Conservation (phyloP, 2,329 filamentous ascomycete species). For the Fusarium nematophilum region DNA sequence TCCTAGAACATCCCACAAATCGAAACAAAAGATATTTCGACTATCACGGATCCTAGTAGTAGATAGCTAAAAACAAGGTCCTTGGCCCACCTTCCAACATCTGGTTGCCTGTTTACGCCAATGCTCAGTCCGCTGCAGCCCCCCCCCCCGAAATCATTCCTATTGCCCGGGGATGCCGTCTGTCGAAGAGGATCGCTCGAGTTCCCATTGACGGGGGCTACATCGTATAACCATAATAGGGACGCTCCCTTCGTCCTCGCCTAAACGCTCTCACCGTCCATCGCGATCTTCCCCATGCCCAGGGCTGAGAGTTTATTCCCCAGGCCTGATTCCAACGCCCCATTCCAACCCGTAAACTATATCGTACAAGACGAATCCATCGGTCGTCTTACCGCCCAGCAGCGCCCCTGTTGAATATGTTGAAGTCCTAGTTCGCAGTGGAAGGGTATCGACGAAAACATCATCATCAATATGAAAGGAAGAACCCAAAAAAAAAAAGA, state of each 20-base stretch:
- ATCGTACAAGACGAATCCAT: constrained; percentile 29
- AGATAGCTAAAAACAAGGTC: too few relatives aligned
- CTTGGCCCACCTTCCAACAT: too few relatives aligned
- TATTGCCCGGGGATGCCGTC: too few relatives aligned
- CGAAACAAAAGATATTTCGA: too few relatives aligned
- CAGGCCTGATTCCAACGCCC: constrained; percentile 31
- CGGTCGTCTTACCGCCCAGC: constrained; percentile 27
- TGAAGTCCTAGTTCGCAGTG: constrained; percentile 25
- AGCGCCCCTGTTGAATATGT: constrained; percentile 16
- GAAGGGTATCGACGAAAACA: constrained; percentile 42
- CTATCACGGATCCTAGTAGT: too few relatives aligned
- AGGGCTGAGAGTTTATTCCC: constrained; percentile 22
- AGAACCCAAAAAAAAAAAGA: constrained; percentile 25
- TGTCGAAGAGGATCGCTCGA: too few relatives aligned
- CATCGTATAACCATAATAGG: constrained; percentile 12
- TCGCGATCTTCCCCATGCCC: constrained; percentile 1
- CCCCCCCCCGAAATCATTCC: too few relatives aligned
- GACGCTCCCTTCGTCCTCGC: not conserved
- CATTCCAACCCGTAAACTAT: constrained; percentile 32
- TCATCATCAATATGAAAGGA: constrained; percentile 25
- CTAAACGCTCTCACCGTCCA: not conserved
- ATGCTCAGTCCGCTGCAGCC: too few relatives aligned
- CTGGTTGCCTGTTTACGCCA: too few relatives aligned
- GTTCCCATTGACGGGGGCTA: too few relatives aligned
- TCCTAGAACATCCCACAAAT: too few relatives aligned